Evolutionary conservation across 2,329 filamentous ascomycete genomes (phyloP).

Genomic region (Aspergillus candidus): DNA sequence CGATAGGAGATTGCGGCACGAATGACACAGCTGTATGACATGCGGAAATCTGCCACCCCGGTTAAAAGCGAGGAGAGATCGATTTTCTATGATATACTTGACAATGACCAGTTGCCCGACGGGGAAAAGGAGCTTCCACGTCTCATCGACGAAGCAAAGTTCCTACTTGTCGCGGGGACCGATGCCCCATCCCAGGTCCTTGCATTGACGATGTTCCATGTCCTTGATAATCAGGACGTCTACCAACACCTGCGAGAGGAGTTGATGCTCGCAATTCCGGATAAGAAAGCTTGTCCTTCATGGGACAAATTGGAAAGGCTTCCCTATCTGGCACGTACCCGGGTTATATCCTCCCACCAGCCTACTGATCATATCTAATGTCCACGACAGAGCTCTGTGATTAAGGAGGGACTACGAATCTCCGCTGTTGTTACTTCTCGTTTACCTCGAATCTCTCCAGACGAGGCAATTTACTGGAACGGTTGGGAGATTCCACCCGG

Average conservation of each 20-base stretch:
- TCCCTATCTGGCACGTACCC: constrained; percentile 9
- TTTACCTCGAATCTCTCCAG: constrained; percentile 15
- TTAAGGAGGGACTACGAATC: constrained; percentile 26
- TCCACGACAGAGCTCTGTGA: constrained; percentile 16
- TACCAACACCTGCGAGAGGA: constrained; percentile 6
- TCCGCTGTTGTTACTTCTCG: constrained; percentile 14
- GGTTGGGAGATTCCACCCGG: constrained; percentile 17
- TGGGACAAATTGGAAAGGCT: constrained; percentile 5
- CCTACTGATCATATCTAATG: background rate
- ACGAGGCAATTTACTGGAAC: constrained; percentile 11
- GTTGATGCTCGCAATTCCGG: background rate
- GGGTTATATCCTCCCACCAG: background rate
- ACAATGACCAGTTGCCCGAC: constrained; percentile 2
- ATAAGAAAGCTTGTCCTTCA: background rate
- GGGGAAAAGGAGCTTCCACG: constrained; percentile 5
- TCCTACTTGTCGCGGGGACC: constrained; percentile 12
- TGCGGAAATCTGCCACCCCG: too few relatives aligned
- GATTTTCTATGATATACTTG: constrained; percentile 8
- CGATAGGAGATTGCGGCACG: constrained; percentile 1
- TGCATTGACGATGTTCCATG: constrained; percentile 14
- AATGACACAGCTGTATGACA: background rate
- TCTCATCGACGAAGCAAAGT: constrained; percentile 12
- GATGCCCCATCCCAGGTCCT: constrained; percentile 11
- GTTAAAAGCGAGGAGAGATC: constrained; percentile 2
- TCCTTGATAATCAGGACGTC: constrained; percentile 8